phyloP scores from a whole-genome alignment of 179 eudicot genomes.

The Beta corolliflora region DNA sequence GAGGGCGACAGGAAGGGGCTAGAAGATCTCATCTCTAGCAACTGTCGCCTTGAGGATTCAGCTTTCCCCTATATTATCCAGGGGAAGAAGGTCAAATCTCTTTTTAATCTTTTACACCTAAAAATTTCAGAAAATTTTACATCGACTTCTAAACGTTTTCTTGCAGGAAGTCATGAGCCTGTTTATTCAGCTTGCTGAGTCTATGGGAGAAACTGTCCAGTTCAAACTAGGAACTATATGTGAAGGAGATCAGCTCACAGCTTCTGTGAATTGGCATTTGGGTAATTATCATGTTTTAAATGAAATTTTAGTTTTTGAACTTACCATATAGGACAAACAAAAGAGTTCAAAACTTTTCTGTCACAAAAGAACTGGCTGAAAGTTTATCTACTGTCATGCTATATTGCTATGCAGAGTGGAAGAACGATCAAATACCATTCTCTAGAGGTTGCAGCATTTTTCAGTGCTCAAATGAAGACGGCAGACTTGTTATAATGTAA shows the following conservation, averaged over 20 bases:
- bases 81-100: conserved; percentile 59
- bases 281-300: conserved; percentile 39
- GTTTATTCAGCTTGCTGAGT: conserved; percentile 44
- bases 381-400: neutral
- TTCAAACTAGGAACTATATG: conserved; percentile 52
- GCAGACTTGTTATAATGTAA: conserved; percentile 62
- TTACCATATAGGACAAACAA: neutral
- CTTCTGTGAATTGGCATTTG: conserved; percentile 68
- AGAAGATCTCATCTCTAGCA: conserved; percentile 39
- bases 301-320: no score
- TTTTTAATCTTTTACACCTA: neutral
- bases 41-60: conserved; percentile 64
- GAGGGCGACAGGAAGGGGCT: conserved; percentile 42
- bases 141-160: neutral
- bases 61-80: conserved; percentile 54
- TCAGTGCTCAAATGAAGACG: conserved; percentile 46
- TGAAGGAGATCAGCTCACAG: conserved; percentile 52
- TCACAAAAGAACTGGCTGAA: neutral
- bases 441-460: conserved; percentile 77
- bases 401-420: conserved; percentile 75
- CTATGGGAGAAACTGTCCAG: conserved; percentile 66
- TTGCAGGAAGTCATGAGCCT: conserved; percentile 61
- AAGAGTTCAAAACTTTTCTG: neutral
- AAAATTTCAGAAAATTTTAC: neutral
- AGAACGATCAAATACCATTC: conserved; percentile 63